Base-by-base conservation (phyloP, 2,329 filamentous ascomycete genomes). In the Thelonectria olida region DNA sequence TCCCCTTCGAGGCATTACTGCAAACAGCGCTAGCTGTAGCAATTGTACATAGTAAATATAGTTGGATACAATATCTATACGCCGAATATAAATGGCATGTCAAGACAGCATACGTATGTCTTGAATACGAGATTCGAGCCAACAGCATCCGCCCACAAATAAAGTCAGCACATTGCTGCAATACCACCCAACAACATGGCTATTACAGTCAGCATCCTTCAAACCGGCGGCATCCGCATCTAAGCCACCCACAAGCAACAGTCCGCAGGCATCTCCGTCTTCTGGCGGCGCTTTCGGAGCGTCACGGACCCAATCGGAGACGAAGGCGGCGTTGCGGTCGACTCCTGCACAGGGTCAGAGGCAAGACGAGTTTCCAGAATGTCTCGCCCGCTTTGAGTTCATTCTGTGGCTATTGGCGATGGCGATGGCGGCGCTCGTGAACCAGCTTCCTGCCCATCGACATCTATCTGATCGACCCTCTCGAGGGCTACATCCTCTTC, bases 341-440 rank as follows among this genome's bases (percentile, higher is more conserved):
- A 55, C 52, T 55, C 52, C 58, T 52, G 41, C 28, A 28, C 36
- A 22, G 44, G 48, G 57, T 44, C 38, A 63, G 56, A 52, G 42
- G 49, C 52, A 22, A 38, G 25, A 9, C 15, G 31, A 54, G 55
- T 58, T 67, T 65, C 64, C 56, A 65, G 64, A 65, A 65, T 60
- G 59, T 63, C 58, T 63, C 39, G 53, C 45, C 36, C 22, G n/a
- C 31, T 51, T 49, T 42, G 45, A 55, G 45, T 47, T 54, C 34
- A 31, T 41, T 48, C 23, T 56, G 47, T 51, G 36, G 19, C 45
- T 45, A 61, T 54, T 55, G 45, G 45, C 6, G 10, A 47, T 44
- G 31, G 28, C 23, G 10, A 20, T 15, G 31, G 58, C 55, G 58
- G 58, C 5, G 25, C 8, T 42, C 23, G 13, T 42, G 38, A 25